Base-by-base conservation (phyloP, 352 stramenopile genomes). In the Phytophthora hibernalis region DNA sequence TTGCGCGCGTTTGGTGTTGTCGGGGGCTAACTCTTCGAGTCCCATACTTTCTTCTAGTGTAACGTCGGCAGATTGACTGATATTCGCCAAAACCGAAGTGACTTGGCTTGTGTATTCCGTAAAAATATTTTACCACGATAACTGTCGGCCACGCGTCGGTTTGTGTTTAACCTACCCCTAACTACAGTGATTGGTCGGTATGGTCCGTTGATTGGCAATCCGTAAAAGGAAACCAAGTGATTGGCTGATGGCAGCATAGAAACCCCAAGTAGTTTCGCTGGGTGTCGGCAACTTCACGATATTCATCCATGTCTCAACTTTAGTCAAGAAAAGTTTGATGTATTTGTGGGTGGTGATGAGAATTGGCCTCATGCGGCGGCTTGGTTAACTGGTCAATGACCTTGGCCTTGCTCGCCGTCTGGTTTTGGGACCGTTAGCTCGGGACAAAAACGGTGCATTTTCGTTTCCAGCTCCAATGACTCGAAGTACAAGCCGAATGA, bases 241-340 rank as follows among this genome's bases (percentile, higher is more conserved):
- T 18, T 42, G 35, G 35, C 35, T 42, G 35, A 12, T 42, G 15
- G 2, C 6, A 7, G 13, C 35, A 18, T 42, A 42, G 11, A 42
- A 16, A 42, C 5, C 6, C 5, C 35, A 42, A 42, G 35, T 42
- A n/a, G 3, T 18, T 2, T 42, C 12, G 2, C 10, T n/a, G 20
- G 3, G 21, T 50, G 43, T 50, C 43, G 22, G 20, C 7, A 50
- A 50, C 43, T 50, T 31, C 21, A 18, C 12, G n/a, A 31, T 50
- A 50, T 50, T 31, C 7, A 50, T 31, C 43, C 53, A 18, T 42
- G n/a, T n/a, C n/a, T n/a, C n/a, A n/a, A n/a, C n/a, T n/a, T n/a
- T n/a, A n/a, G n/a, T n/a, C n/a, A n/a, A n/a, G n/a, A n/a, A n/a
- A n/a, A n/a, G n/a, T n/a, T n/a, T n/a, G n/a, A n/a, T n/a, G n/a